These are phyloP conservation scores for Cucumis variabilis DNA, from an alignment of 331 rosid genomes.

Conservation along the genomic window DNA sequence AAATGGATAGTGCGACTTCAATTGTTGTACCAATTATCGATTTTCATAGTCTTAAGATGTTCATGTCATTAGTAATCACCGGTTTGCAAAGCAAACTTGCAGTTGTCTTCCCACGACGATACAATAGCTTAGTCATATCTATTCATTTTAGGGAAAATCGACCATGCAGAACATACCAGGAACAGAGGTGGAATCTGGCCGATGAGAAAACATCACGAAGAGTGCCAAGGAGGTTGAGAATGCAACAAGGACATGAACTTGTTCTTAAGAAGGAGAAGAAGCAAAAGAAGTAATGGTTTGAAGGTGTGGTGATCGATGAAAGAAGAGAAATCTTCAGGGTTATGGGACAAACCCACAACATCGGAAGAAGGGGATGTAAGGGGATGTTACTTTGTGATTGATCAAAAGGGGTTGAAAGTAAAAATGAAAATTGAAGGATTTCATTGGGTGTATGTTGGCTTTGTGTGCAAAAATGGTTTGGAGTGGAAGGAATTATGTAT, in stretches of 20 bases:
- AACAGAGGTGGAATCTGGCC: constrained; percentile 22
- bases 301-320: constrained; percentile 63
- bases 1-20: not conserved
- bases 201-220: constrained; percentile 28
- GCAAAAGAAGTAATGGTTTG: constrained; percentile 37
- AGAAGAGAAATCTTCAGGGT: constrained; percentile 67
- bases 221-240: constrained; percentile 35
- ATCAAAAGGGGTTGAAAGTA: not conserved
- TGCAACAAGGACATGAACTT: constrained; percentile 35
- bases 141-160: not conserved
- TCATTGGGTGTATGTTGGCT: constrained; percentile 6
- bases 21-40: not conserved
- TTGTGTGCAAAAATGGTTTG: not conserved
- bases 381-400: too few species aligned
- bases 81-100: too few species aligned
- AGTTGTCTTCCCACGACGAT: too few species aligned
- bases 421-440: not conserved
- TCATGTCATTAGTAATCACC: too few species aligned
- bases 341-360: constrained; percentile 36
- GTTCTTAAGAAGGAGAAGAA: constrained; percentile 41
- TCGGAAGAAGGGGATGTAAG: constrained; percentile 42
- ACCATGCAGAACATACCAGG: constrained; percentile 33
- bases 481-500: not conserved
- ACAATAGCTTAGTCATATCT: too few species aligned
- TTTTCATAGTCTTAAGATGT: too few species aligned